Evolutionary conservation across 331 rosid genomes (phyloP), one percentile per base, ranked within the genome.

Genomic region (Quercus phellos): DNA sequence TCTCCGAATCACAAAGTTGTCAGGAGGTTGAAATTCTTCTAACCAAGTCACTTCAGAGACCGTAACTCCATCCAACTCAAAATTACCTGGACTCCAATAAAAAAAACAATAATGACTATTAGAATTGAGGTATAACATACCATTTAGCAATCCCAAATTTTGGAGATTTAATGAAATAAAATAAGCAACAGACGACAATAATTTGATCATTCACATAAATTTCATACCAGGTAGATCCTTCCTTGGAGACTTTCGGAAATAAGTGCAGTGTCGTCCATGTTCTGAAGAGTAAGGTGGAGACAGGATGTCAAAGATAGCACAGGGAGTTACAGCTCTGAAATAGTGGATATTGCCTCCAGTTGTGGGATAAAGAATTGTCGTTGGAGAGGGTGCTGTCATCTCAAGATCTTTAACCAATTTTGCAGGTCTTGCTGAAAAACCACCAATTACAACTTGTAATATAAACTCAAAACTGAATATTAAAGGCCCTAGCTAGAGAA

Each of bases 341-440:
- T 88, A 86, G 83, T 94, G 99, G 73, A 94, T 89, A 78, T 94
- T 92, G 82, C 99, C 99, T 63, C 99, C 99, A 50, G 85, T 88
- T 17, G 90, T 85, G 8, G 99, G 99, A 80, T 90, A 92, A 66
- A 94, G 95, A 79, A 90, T 69, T 27, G 99, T 94, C 11, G 97
- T 87, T 5, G 96, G 92, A 77, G 75, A 84, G 0, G 97, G 97
- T 2, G 97, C 97, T 4, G 89, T 84, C 99, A 92, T 87, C 73
- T 82, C 97, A 18, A 58, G 81, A 81, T 94, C 94, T 87, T 78
- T 90, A 2, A 90, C 92, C 19, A 90, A 85, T 81, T 80, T 92
- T 46, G 98, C 97, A 19, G 95, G 95, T 92, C 93, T 85, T 42
- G 93, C 98, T 94, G 93, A 79, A 58, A 79, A 68, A 51, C 17